Evolutionary conservation across 2,329 filamentous ascomycete genomes (phyloP), one percentile per base, ranked within the genome.

Genomic region (Ciborinia camelliae): DNA sequence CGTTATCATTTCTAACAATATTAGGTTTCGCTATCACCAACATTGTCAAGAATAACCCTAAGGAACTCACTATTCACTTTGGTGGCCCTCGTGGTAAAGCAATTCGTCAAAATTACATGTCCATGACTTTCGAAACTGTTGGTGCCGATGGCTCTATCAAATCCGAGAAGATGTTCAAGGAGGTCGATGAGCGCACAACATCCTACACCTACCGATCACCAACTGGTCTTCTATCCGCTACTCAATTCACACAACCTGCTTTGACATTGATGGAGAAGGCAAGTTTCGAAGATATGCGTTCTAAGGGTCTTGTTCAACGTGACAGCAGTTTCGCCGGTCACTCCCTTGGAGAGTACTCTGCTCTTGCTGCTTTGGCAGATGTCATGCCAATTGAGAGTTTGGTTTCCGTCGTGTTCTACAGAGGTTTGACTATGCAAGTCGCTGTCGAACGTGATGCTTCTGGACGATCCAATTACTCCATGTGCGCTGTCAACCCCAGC

Each of bases 361-460:
- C 95, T 12, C 87, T 99, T 68, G 95, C 95, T 68, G 95, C 95
- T 15, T 84, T 99, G 67, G 95, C 96, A 14, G 94, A 99, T 75
- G 95, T 99, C 76, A 97, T 99, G 91, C 95, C 96, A n/a, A 99
- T 99, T 74, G 95, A 99, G 82, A 95, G 90, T 72, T 83, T 99
- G 77, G 95, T 99, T 2, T 98, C 95, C 0, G 95, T 99, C 54
- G 96, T 99, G 63, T 99, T 99, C 85, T 99, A 99, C 82, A 92
- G 95, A 78, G 95, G 95, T 75, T 82, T 99, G 74, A 99, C 95
- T 28, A 99, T 99, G 95, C 95, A 99, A 80, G 95, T 99, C 55
- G 95, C 95, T 30, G 95, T 99, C 69, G 95, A 98, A 82, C 92
- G 95, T 76, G 95, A 99, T 77, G 93, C 89, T 66, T 82, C 86